Percentiles rank a stretch among this genome's conserved stretches.
Evolutionary conservation across 2,329 filamentous ascomycete genomes (phyloP).

Genomic region (Lizonia empirigonia): DNA sequence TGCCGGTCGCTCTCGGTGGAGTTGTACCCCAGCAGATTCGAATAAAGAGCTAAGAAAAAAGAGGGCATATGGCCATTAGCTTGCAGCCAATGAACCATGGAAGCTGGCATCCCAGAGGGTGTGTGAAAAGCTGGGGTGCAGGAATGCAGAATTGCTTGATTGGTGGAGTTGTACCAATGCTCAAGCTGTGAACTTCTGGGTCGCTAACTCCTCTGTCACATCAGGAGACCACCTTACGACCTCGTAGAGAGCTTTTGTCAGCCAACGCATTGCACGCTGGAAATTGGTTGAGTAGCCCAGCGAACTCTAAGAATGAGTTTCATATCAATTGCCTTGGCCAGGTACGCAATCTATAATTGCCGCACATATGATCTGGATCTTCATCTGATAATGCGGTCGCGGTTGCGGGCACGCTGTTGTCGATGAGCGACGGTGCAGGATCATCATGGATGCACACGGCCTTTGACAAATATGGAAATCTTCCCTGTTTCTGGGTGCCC

Average conservation of each 20-base stretch:
- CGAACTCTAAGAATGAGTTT: background rate
- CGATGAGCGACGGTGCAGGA: constrained; percentile 6
- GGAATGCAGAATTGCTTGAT: constrained; percentile 7
- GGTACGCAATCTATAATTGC: constrained; percentile 6
- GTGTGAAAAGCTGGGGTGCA: constrained; percentile 18
- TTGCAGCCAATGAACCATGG: constrained; percentile 1
- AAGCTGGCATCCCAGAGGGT: constrained; percentile 9
- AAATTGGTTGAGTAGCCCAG: constrained; percentile 8
- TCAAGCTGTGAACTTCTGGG: background rate
- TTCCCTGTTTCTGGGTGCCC: background rate
- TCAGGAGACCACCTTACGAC: constrained; percentile 5
- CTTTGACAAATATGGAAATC: constrained; percentile 1
- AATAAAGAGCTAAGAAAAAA: background rate
- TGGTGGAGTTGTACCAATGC: constrained; percentile 11
- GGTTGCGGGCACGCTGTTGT: constrained; percentile 6
- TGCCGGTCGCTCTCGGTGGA: constrained; percentile 5
- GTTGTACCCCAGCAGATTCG: constrained; percentile 1
- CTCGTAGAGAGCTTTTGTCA: background rate
- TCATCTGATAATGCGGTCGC: constrained; percentile 2
- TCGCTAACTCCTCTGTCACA: constrained; percentile 1
- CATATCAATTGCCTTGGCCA: constrained; percentile 1
- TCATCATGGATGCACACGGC: constrained; percentile 2
- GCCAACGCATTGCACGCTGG: constrained; percentile 4
- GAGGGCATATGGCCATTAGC: background rate
- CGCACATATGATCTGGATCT: constrained; percentile 11